phyloP scores from a whole-genome alignment of 2,329 filamentous ascomycete genomes.

The Trichoderma simmonsii region DNA sequence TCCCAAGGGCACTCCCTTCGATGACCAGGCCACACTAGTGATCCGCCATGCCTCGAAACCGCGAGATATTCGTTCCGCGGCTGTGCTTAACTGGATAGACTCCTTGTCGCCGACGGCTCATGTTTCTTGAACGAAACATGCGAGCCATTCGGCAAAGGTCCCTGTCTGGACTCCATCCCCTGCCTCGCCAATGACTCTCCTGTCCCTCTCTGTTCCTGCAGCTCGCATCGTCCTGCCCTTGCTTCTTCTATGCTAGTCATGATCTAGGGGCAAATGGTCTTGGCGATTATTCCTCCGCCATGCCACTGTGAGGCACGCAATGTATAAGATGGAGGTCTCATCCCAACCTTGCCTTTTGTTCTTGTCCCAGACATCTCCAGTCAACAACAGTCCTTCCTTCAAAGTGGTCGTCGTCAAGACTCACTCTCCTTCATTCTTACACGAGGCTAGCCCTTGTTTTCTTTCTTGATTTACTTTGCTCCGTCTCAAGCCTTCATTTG shows the following conservation, averaged over 20 bases:
- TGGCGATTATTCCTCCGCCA: background rate
- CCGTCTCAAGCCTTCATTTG: background rate
- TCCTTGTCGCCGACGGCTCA: slow-evolving; percentile 2
- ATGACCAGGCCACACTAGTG: slow-evolving; percentile 3
- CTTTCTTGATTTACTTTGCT: slow-evolving; percentile 9
- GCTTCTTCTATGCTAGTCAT: slow-evolving; percentile 13
- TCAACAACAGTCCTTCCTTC: slow-evolving; percentile 23
- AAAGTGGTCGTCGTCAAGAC: slow-evolving; percentile 31
- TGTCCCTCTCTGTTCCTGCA: slow-evolving; percentile 19
- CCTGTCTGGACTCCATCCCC: slow-evolving; percentile 13
- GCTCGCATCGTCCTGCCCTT: slow-evolving; percentile 12
- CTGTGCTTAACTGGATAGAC: slow-evolving; percentile 16
- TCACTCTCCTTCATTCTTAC: slow-evolving; percentile 28
- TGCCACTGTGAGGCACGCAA: slow-evolving; percentile 13
- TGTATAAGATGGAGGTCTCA: slow-evolving; percentile 17
- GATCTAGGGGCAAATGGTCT: background rate
- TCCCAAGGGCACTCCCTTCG: slow-evolving; percentile 17
- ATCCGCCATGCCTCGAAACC: slow-evolving; percentile 21
- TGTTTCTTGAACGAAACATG: slow-evolving; percentile 15
- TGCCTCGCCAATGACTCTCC: slow-evolving; percentile 18
- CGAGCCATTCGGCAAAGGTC: slow-evolving; percentile 16
- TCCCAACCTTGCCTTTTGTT: slow-evolving; percentile 14
- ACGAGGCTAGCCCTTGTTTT: slow-evolving; percentile 38
- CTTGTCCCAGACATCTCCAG: slow-evolving; percentile 16
- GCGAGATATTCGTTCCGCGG: slow-evolving; percentile 7